phyloP scores from a whole-genome alignment of 2,329 filamentous ascomycete species.

The Fusarium sp. region DNA sequence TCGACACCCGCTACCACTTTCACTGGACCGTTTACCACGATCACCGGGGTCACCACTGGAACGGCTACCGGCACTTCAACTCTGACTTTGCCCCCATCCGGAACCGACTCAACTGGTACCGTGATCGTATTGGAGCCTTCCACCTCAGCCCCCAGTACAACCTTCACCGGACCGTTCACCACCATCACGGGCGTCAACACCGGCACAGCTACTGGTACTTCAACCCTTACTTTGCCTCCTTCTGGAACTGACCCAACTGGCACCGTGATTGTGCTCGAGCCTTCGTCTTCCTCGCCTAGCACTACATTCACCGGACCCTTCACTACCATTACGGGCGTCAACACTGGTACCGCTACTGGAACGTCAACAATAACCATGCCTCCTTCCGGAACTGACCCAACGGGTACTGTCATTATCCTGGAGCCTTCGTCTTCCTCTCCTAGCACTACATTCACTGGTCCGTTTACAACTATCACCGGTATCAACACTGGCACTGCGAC shows the following conservation, averaged over 20 bases:
- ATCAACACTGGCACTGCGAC: background rate
- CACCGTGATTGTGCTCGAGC: background rate
- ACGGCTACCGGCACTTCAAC: background rate
- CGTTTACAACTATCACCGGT: background rate
- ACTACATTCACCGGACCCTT: background rate
- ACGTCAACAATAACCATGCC: background rate
- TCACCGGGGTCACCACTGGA: background rate
- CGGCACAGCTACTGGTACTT: background rate
- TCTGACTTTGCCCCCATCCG: background rate
- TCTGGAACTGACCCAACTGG: background rate
- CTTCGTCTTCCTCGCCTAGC: background rate
- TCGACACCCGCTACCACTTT: background rate
- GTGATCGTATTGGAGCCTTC: background rate
- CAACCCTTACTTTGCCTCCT: background rate
- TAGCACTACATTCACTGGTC: background rate
- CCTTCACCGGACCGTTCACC: background rate
- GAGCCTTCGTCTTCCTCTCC: background rate
- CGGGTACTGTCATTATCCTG: background rate
- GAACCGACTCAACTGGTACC: background rate
- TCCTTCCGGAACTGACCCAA: background rate
- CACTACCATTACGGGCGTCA: background rate
- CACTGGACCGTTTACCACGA: background rate
- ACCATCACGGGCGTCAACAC: background rate
- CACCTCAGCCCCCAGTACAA: background rate
- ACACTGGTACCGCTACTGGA: background rate